Evolutionary conservation across 2,329 filamentous ascomycete species (phyloP), one percentile per base, ranked within the genome.

Genomic region (Aspergillus pseudoviridinutans): DNA sequence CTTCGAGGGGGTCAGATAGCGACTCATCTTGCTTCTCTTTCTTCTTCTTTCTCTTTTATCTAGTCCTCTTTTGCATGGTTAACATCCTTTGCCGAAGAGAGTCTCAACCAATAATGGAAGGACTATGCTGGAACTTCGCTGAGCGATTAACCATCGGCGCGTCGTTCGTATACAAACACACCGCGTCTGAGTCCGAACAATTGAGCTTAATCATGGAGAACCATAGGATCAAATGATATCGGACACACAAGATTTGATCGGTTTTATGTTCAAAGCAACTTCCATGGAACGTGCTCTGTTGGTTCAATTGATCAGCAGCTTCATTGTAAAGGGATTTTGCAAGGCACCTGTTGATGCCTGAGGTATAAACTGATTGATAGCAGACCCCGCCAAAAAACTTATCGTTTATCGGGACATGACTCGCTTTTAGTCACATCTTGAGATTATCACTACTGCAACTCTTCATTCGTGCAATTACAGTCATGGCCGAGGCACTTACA

Each of bases 1-100:
- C 71, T 94, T 96, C 64, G 91, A 87, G 12, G 93, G 90, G n/a
- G 90, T 96, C 49, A 97, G 82, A 73, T 89, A 96, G 57, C 89
- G 88, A 66, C 88, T 84, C 88, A 93, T 95, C 53, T 58, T 69
- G 58, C 7, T 28, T 32, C 22, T 29, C 25, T 51, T 25, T n/a
- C 27, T 28, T 46, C 24, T 51, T 24, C 27, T 20, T 24, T n/a
- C 46, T 51, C 10, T 46, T 12, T 25, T 25, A 29, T 51, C 27
- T 41, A 46, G 22, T 9, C 29, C 6, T 32, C 14, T 7, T 24
- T 24, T 38, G 14, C 22, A 42, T 22, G 5, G 12, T 32, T n/a
- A n/a, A 17, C 24, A 50, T 42, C 29, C 17, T 38, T 35, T 17
- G 29, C 12, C 44, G 7, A 28, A 22, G 51, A 47, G 22, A 12